Base-by-base conservation (phyloP, 2,329 filamentous ascomycete genomes). In the Paramyrothecium sp. region DNA sequence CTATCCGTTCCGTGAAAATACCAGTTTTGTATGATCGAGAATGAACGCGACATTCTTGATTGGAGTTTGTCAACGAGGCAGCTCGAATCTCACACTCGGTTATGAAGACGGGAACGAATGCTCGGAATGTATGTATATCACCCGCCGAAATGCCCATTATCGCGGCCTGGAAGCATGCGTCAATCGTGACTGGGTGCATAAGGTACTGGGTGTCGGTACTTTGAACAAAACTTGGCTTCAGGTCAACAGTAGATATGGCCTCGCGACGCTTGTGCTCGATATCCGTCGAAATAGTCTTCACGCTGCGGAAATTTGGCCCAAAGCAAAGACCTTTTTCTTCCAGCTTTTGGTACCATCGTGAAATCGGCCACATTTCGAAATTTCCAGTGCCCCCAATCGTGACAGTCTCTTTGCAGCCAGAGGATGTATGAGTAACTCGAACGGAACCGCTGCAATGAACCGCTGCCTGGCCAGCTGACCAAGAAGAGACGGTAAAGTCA, bases 151-250 rank as follows among this genome's bases (percentile, higher is more conserved):
- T 41, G 19, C 47, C 54, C 34, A 58, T 49, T 34, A 58, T 53
- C 41, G 53, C 54, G 12, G 56, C 52, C 44, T 61, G 56, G 48
- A 58, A 30, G 17, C 52, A 51, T 12, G 57, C 56, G 19, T 58
- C 59, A n/a, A 57, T 55, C 2, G 53, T 55, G 50, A 58, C 51
- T 13, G 54, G 59, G 47, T 58, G 59, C 10, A 55, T n/a, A 20
- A 48, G 21, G 46, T 58, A 61, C 8, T 47, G 48, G 5, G 12
- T 19, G 11, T 22, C 20, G 20, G 47, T 49, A 21, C 19, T 5
- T 12, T 21, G 47, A 22, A 21, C 23, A 19, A 19, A 19, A n/a
- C 23, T 21, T 22, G 19, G 20, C 21, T 12, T 5, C 8, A 22
- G 47, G 19, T 47, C 20, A 26, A 33, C 22, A 13, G 54, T 33